phyloP scores from a whole-genome alignment of 225 moss, liverwort and hornwort genomes.

The Polytrichum commune region DNA sequence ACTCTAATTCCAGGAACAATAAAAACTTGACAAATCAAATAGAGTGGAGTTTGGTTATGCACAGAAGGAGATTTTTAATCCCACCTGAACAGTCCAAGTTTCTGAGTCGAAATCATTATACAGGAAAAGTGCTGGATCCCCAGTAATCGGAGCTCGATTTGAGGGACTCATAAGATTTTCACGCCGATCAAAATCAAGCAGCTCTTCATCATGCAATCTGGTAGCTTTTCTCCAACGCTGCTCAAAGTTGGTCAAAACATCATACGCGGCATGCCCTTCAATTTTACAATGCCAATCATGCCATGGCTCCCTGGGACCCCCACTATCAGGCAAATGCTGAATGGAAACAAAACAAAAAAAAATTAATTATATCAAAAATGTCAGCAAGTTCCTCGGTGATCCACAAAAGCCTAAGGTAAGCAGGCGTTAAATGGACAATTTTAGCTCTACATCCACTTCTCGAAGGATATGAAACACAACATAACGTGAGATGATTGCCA shows the following conservation, averaged over 20 bases:
- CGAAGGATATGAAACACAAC: too few species aligned
- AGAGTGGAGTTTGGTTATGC: background rate
- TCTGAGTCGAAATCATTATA: constrained; percentile 39
- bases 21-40: background rate
- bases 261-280: constrained; percentile 90
- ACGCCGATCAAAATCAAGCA: constrained; percentile 55
- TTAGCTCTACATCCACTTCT: too few species aligned
- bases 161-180: constrained; percentile 61
- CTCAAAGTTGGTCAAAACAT: constrained; percentile 88
- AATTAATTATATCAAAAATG: too few species aligned
- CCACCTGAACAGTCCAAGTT: constrained; percentile 72
- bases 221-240: constrained; percentile 84
- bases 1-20: background rate
- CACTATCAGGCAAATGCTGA: constrained; percentile 51
- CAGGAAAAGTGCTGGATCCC: constrained; percentile 53
- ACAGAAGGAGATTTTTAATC: background rate
- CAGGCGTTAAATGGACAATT: too few species aligned
- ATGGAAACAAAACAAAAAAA: constrained; percentile 1
- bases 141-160: constrained; percentile 44
- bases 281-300: constrained; percentile 89
- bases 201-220: constrained; percentile 68
- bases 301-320: constrained; percentile 91
- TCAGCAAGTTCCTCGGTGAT: too few species aligned
- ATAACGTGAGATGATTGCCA: too few species aligned
- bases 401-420: too few species aligned